Conservation (phyloP, 1,284 basidiomycete species). For the Binderoboletus segoi region DNA sequence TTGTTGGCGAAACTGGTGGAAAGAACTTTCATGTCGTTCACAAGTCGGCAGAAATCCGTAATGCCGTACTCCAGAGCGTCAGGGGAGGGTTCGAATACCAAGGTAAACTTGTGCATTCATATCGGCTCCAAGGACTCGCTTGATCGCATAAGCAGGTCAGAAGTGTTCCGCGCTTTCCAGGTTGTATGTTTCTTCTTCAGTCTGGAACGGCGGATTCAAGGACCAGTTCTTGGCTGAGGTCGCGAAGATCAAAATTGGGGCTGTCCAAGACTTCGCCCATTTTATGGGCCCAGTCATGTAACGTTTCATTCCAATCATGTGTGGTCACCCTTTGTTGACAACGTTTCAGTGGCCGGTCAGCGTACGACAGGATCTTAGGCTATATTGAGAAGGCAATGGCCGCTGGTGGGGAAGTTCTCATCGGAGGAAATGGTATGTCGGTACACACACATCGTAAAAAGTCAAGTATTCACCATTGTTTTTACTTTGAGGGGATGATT, state of each 20-base stretch:
- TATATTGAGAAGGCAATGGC: slow-evolving; percentile 91
- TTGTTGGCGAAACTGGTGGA: slow-evolving; percentile 96
- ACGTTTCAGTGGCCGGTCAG: slow-evolving; percentile 63
- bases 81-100: slow-evolving; percentile 97
- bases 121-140: neutral
- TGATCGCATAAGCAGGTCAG: slow-evolving; percentile 59
- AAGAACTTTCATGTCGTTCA: slow-evolving; percentile 99
- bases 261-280: slow-evolving; percentile 77
- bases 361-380: slow-evolving; percentile 86
- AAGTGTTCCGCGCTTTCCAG: slow-evolving; percentile 97
- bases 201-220: slow-evolving; percentile 91
- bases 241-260: slow-evolving; percentile 85
- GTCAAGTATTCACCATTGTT: neutral
- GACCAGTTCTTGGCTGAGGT: slow-evolving; percentile 76
- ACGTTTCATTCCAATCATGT: slow-evolving; percentile 20
- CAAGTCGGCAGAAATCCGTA: slow-evolving; percentile 82
- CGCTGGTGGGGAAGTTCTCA: slow-evolving; percentile 85
- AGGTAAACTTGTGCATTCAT: slow-evolving; percentile 47
- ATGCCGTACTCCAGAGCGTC: slow-evolving; percentile 88
- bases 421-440: slow-evolving; percentile 75
- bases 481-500: slow-evolving; percentile 67
- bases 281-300: slow-evolving; percentile 98
- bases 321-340: neutral
- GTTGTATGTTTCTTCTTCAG: slow-evolving; percentile 84
- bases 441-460: neutral